phyloP scores from a whole-genome alignment of 345 rosid species.

The Atalantia buxifolia region DNA sequence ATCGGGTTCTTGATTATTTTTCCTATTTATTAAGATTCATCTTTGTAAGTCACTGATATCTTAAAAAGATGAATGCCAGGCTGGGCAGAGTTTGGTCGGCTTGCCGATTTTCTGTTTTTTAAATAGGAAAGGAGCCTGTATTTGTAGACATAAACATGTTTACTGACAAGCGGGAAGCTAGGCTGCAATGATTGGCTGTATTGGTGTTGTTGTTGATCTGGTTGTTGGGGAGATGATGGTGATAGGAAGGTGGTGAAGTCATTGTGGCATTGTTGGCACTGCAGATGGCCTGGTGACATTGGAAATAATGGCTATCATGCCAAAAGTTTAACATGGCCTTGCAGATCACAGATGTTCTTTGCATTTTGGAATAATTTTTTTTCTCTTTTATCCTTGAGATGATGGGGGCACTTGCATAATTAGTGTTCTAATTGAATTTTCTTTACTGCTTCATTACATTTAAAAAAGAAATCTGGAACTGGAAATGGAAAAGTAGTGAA shows the following conservation, averaged over 20 bases:
- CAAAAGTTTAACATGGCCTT: neutral
- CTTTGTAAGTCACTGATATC: no score
- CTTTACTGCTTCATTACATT: neutral
- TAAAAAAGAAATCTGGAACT: neutral
- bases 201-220: neutral
- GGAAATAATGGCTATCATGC: neutral
- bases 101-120: neutral
- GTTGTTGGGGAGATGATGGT: neutral
- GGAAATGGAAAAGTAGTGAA: neutral
- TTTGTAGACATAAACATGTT: no score
- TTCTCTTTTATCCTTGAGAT: neutral
- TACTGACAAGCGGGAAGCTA: no score
- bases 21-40: neutral
- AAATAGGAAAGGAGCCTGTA: no score
- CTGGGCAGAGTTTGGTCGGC: neutral
- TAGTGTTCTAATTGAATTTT: no score
- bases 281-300: neutral
- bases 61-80: neutral
- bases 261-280: neutral
- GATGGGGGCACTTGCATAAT: neutral
- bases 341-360: neutral
- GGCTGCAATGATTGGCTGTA: neutral
- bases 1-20: neutral
- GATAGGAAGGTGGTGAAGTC: neutral
- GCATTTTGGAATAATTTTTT: neutral